These are phyloP conservation scores for Piromyces finnis DNA, from an alignment of 192 early-diverging fungal species.

Conservation along the genomic window DNA sequence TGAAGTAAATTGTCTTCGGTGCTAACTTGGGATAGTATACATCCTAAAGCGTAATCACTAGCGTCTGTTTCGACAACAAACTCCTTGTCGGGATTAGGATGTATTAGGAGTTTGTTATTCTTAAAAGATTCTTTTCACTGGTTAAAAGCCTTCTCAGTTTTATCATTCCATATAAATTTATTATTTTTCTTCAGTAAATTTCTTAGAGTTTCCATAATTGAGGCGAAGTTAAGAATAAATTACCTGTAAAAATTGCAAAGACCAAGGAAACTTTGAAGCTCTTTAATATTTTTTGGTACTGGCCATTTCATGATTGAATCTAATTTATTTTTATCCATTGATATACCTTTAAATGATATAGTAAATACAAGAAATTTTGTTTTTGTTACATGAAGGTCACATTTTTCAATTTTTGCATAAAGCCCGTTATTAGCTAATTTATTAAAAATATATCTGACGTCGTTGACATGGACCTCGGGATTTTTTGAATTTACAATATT, in stretches of 20 bases:
- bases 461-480: no score
- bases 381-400: conserved; percentile 1
- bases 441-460: no score
- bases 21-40: no score
- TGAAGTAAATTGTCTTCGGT: no score
- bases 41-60: conserved; percentile 2
- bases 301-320: conserved; percentile 6
- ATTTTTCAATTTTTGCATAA: conserved; percentile 17
- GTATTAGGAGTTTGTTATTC: no score
- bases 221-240: conserved; percentile 8
- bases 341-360: conserved; percentile 10
- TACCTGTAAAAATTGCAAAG: conserved; percentile 12
- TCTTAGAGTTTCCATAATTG: conserved; percentile 5
- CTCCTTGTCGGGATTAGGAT: conserved; percentile 7
- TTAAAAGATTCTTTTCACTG: no score
- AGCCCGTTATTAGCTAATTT: conserved; percentile 6
- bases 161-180: neutral
- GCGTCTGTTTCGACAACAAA: conserved; percentile 16
- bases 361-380: conserved; percentile 4
- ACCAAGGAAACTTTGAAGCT: conserved; percentile 6
- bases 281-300: neutral
- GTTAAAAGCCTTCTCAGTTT: conserved; percentile 4
- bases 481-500: conserved; percentile 9
- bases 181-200: neutral
- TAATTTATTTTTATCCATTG: conserved; percentile 10